phyloP scores from a whole-genome alignment of 164 flowering plant genomes.

The Piper betle region DNA sequence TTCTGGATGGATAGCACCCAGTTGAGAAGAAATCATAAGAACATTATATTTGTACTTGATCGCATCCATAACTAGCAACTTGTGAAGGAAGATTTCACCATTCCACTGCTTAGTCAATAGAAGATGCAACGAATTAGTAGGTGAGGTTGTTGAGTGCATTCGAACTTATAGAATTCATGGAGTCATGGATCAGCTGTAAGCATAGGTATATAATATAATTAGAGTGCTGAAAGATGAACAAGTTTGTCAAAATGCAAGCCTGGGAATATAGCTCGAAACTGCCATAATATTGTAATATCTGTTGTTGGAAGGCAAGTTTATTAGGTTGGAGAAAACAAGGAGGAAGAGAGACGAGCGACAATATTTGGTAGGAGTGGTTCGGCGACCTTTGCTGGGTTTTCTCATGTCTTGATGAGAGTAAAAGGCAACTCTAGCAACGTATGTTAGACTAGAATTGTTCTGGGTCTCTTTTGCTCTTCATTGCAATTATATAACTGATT shows the following conservation, averaged over 20 bases:
- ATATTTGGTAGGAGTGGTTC: background rate
- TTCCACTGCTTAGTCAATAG: conserved; percentile 38
- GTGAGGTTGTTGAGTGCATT: background rate
- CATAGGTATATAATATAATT: no score
- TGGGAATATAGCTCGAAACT: background rate
- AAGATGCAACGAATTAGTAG: conserved; percentile 54
- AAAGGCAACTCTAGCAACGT: background rate
- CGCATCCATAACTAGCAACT: conserved; percentile 5
- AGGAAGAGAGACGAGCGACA: background rate
- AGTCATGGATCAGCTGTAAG: background rate
- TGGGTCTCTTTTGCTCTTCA: background rate
- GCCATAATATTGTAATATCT: background rate
- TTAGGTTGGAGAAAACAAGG: background rate
- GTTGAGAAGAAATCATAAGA: conserved; percentile 2
- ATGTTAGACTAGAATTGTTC: background rate
- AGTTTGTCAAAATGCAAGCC: background rate
- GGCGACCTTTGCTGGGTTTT: background rate
- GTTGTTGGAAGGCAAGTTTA: background rate
- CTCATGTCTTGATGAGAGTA: background rate
- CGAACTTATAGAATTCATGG: background rate
- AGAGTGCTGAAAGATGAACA: no score
- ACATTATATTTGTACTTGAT: background rate
- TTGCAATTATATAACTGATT: background rate
- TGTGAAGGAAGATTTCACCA: conserved; percentile 9
- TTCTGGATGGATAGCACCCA: conserved; percentile 8